Percentiles rank a stretch among this genome's conserved stretches.
phyloP scores from a whole-genome alignment of 345 rosid genomes.

The Eucalyptus tenuipes region DNA sequence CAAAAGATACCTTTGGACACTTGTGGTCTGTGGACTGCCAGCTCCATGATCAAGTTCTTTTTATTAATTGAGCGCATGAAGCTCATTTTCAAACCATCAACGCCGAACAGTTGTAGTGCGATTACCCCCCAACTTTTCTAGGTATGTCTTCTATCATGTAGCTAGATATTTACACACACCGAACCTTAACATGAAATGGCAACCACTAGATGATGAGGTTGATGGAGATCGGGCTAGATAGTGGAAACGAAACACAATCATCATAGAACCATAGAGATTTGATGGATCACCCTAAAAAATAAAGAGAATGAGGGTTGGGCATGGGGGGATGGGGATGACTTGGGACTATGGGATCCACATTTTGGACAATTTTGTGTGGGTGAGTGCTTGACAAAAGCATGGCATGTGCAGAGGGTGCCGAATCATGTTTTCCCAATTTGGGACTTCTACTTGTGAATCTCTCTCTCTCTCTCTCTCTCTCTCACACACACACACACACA shows the following conservation, averaged over 20 bases:
- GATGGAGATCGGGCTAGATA: not conserved
- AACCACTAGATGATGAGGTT: not conserved
- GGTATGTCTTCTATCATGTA: not conserved
- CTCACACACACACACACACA: too few relatives aligned
- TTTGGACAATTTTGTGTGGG: not conserved
- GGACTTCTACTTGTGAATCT: not conserved
- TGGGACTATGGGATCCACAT: not conserved
- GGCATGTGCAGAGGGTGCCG: not conserved
- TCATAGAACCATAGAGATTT: not conserved
- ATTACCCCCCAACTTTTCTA: not conserved
- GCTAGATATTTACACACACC: not conserved
- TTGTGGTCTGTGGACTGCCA: not conserved
- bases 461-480: not conserved
- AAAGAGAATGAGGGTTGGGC: not conserved
- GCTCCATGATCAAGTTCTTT: too few relatives aligned
- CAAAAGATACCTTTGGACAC: not conserved
- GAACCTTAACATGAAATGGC: not conserved
- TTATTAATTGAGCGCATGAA: not conserved
- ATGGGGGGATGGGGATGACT: not conserved
- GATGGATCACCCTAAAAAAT: not conserved
- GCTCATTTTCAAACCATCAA: not conserved
- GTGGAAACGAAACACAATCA: not conserved
- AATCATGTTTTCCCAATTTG: not conserved
- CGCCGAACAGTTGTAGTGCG: not conserved
- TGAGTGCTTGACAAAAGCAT: not conserved